A percentile compares a stretch with the other conserved stretches of the same genome.
Conservation (phyloP, 352 stramenopile species). For the Phytopythium cucurbitacearum region DNA sequence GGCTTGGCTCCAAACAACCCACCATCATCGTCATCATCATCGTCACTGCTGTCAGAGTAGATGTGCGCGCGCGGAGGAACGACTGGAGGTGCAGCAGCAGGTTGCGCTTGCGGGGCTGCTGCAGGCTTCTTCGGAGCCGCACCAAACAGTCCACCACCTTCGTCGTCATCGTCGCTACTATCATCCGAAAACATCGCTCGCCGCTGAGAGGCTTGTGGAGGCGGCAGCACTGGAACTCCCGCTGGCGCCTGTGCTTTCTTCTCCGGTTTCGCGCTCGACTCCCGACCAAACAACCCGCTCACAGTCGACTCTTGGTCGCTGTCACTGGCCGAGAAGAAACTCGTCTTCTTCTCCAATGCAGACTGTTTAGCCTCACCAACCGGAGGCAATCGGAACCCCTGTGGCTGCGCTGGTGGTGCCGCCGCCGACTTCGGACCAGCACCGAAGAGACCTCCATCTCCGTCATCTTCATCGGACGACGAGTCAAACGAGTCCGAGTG, state of each 20-base stretch:
- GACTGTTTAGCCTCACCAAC: conserved; percentile 15
- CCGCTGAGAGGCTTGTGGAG: conserved; percentile 14
- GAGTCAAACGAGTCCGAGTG: conserved; percentile 44
- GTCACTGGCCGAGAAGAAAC: conserved; percentile 28
- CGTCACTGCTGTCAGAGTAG: conserved; percentile 35
- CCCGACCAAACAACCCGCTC: conserved; percentile 31
- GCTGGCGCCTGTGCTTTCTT: conserved; percentile 7
- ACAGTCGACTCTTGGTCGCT: conserved; percentile 29
- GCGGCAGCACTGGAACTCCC: conserved; percentile 13
- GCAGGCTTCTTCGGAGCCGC: conserved; percentile 19
- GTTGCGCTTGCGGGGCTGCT: neutral
- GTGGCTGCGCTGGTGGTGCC: conserved; percentile 7
- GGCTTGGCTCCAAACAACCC: conserved; percentile 49
- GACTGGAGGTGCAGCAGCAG: conserved; percentile 5
- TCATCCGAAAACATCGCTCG: conserved; percentile 42
- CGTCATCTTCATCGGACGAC: conserved; percentile 30
- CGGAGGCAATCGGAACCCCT: conserved; percentile 25
- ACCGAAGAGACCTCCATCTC: conserved; percentile 42
- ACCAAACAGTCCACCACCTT: conserved; percentile 49
- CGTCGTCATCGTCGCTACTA: conserved; percentile 47
- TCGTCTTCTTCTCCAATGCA: conserved; percentile 15
- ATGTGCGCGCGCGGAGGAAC: conserved; percentile 4
- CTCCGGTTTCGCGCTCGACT: conserved; percentile 14
- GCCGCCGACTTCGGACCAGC: conserved; percentile 9
- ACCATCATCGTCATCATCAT: conserved; percentile 39